These are phyloP conservation scores for Epichloe sibirici DNA, from an alignment of 2,329 filamentous ascomycete genomes.

Conservation along the genomic window DNA sequence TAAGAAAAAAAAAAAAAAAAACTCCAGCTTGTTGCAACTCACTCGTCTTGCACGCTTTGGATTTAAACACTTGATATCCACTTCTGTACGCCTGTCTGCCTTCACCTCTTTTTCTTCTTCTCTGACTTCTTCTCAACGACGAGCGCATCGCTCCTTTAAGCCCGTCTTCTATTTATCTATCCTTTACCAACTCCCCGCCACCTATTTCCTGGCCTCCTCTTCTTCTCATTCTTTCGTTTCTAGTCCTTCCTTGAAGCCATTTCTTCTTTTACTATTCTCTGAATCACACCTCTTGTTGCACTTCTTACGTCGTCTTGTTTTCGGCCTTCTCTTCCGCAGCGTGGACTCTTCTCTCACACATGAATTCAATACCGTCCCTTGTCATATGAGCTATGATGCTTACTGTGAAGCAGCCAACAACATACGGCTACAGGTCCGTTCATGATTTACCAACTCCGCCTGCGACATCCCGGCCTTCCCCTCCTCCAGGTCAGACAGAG, in stretches of 20 bases:
- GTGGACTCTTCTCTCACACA: conserved; percentile 10
- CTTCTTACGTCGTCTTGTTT: background rate
- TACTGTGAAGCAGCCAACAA: conserved; percentile 47
- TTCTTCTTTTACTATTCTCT: background rate
- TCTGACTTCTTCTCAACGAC: conserved; percentile 2
- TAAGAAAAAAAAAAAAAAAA: too few relatives aligned
- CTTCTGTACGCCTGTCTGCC: conserved; percentile 13
- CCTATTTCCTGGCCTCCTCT: background rate
- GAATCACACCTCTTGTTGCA: background rate
- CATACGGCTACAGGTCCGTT: conserved; percentile 47
- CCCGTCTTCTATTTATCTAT: background rate
- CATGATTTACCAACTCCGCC: conserved; percentile 51
- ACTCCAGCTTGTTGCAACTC: conserved; percentile 21
- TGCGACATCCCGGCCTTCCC: conserved; percentile 41
- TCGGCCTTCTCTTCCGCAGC: background rate
- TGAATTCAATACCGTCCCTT: conserved; percentile 13
- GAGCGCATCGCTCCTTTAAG: background rate
- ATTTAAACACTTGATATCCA: conserved; percentile 9
- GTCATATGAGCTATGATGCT: conserved; percentile 39
- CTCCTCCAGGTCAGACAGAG: conserved; percentile 40
- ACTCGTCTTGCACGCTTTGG: background rate
- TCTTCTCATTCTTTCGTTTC: background rate
- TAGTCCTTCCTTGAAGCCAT: background rate
- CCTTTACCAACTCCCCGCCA: background rate
- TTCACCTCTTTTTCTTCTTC: conserved; percentile 11